Evolutionary conservation across 371 early-diverging fungal genomes (phyloP), one percentile per base, ranked within the genome.

Genomic region (Parasitella parasitica): DNA sequence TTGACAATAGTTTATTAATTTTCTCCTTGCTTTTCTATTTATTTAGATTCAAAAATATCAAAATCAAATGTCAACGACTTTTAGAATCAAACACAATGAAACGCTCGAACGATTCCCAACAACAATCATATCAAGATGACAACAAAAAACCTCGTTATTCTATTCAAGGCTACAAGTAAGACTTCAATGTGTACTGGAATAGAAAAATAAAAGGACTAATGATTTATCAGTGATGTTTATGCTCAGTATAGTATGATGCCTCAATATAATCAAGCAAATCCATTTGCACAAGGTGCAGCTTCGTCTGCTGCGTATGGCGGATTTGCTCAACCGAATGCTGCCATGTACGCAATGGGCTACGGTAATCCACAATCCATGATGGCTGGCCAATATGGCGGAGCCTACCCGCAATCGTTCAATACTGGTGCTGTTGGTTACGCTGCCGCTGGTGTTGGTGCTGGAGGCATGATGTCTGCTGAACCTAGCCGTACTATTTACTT

Each of bases 401-500:
- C 20, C 4, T 64, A 64, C 18, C 53, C 65, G 15, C 65, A 51
- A 35, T 41, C 52, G 11, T 66, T 59, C 30, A 50, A 28, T 28
- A 5, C 54, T 61, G 24, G 13, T 24, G 59, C 62, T 18, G 56
- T 59, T 4, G 69, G 57, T 20, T 32, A 38, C 37, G 30, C 50
- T 51, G 18, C 20, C 13, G 52, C 35, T 36, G 46, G 26, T n/a
- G 27, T 15, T 50, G 63, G 50, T n/a, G n/a, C n/a, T 36, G 46
- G 26, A n/a, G 28, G 26, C 15, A 13, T 26, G 15, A 8, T 16
- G 6, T 15, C 28, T 5, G 86, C 87, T 36, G 60, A 46, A 24
- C 46, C 72, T 4, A 69, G 77, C 37, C 81, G 93, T 16, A 92
- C 92, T 6, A 80, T 94, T 22, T 94, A 92, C 64, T 61, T 94